A percentile compares a stretch with the other conserved stretches of the same genome.
Evolutionary conservation across 495 filamentous ascomycete genomes (phyloP).

Genomic region (Annulohypoxylon stygium): DNA sequence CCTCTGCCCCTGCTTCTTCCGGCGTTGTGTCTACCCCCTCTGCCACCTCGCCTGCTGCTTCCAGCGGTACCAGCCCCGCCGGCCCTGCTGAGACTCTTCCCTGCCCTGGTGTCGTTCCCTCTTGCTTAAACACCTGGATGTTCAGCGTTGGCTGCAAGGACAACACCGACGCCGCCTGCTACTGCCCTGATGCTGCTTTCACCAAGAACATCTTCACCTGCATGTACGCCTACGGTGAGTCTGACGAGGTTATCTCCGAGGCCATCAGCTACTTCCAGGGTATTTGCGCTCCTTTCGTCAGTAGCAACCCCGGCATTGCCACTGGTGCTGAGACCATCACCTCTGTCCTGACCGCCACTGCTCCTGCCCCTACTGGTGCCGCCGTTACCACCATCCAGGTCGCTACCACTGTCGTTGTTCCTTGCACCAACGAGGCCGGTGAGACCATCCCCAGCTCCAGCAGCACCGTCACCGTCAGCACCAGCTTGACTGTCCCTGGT

Average conservation of each 20-base stretch:
- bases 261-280: conserved; percentile 90
- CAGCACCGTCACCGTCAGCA: conserved; percentile 68
- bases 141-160: conserved; percentile 79
- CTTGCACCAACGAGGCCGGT: conserved; percentile 65
- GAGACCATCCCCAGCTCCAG: conserved; percentile 65
- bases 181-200: conserved; percentile 83
- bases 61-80: conserved; percentile 53
- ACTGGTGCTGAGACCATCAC: conserved; percentile 71
- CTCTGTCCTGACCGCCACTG: conserved; percentile 68
- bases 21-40: conserved; percentile 33
- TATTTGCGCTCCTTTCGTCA: conserved; percentile 83
- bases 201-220: conserved; percentile 85
- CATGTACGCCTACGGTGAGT: conserved; percentile 79
- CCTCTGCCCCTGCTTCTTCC: conserved; percentile 7
- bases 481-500: conserved; percentile 77
- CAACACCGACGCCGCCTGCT: conserved; percentile 87
- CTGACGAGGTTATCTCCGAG: conserved; percentile 72
- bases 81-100: conserved; percentile 57
- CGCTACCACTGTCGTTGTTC: conserved; percentile 63
- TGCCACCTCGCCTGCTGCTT: conserved; percentile 45
- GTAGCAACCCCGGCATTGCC: conserved; percentile 85
- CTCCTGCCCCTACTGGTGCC: conserved; percentile 56
- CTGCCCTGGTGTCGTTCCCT: conserved; percentile 82
- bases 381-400: conserved; percentile 73
- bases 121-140: conserved; percentile 95